Base-by-base conservation (phyloP, 2,329 filamentous ascomycete species). In the Epichloe gansuensis region DNA sequence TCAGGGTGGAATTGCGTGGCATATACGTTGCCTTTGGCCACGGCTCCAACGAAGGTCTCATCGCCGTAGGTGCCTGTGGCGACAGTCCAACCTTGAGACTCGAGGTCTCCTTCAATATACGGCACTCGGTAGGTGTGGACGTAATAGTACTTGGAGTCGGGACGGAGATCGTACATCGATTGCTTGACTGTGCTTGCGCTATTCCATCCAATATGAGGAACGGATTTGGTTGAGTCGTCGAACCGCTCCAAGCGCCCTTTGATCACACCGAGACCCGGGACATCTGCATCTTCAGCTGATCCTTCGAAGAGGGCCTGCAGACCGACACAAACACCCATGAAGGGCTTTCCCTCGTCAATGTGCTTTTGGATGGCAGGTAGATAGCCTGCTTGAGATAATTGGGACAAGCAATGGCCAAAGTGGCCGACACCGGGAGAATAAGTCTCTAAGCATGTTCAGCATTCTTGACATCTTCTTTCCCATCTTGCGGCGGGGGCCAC, bases 171-270 rank as follows among this genome's bases (percentile, higher is more conserved):
- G 67, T 91, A 96, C 54, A 97, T 78, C 59, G 65, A 67, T 54
- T 65, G 69, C 55, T 67, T 72, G 55, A 62, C 71, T 1, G 84
- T 82, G 61, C 83, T 84, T 45, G 94, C 93, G 60, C 84, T 90
- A 70, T 98, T 98, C 93, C 93, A 98, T 52, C 93, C 93, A 67
- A 98, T 98, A 71, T 98, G 94, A 41, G 93, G 93, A n/a, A 98
- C 94, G 39, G 90, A 84, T 72, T 97, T 97, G 62, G 80, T 73
- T 35, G 70, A 67, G 65, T 88, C 82, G 65, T 88, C 74, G 71
- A 98, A 98, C 55, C 84, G 83, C 64, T 81, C 76, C 58, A 98
- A 78, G 11, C 72, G 73, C 41, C 79, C 80, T 45, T 84, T 82
- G 56, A 97, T 82, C 31, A 95, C 46, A 5, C 85, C 86, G 47